These are phyloP conservation scores for Echinochloa phyllopogon DNA, from an alignment of 176 grass and related monocot species.

Conservation along the genomic window DNA sequence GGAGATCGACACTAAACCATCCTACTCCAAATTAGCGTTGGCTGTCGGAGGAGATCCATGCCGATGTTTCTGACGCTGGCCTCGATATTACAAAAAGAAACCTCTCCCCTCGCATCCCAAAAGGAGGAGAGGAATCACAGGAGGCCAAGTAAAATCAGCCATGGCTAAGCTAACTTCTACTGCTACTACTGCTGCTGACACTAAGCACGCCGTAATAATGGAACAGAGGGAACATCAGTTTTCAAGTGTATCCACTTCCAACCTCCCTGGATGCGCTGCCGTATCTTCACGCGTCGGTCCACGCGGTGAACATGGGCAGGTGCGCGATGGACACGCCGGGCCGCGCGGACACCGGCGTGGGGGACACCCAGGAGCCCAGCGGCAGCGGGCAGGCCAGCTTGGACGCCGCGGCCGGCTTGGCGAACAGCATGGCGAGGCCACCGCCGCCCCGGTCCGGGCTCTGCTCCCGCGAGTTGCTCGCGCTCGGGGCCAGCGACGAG, in stretches of 20 bases:
- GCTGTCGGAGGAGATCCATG: constrained; percentile 34
- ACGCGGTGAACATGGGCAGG: constrained; percentile 79
- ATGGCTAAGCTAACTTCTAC: not conserved
- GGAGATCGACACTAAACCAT: constrained; percentile 30
- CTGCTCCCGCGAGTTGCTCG: constrained; percentile 65
- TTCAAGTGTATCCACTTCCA: not conserved
- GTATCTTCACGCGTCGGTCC: constrained; percentile 71
- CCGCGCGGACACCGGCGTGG: constrained; percentile 46
- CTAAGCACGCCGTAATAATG: not conserved
- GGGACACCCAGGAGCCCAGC: constrained; percentile 55
- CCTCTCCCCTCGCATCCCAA: constrained; percentile 28
- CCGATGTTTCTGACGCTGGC: constrained; percentile 19
- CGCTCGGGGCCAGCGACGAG: constrained; percentile 49
- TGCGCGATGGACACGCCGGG: constrained; percentile 72
- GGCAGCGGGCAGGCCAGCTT: constrained; percentile 49
- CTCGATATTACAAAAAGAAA: constrained; percentile 74
- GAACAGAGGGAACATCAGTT: not conserved
- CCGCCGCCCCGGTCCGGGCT: constrained; percentile 55
- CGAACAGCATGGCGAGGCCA: constrained; percentile 76
- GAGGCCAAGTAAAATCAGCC: constrained; percentile 23
- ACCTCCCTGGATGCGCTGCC: not conserved
- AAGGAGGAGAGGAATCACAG: constrained; percentile 26
- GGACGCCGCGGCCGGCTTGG: constrained; percentile 41
- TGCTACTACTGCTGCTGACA: not conserved
- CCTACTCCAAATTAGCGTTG: constrained; percentile 31